A percentile compares a stretch with the other conserved stretches of the same genome.
These are phyloP conservation scores for Yamadazyma endophytica DNA, from an alignment of 805 yeast species.

Conservation along the genomic window DNA sequence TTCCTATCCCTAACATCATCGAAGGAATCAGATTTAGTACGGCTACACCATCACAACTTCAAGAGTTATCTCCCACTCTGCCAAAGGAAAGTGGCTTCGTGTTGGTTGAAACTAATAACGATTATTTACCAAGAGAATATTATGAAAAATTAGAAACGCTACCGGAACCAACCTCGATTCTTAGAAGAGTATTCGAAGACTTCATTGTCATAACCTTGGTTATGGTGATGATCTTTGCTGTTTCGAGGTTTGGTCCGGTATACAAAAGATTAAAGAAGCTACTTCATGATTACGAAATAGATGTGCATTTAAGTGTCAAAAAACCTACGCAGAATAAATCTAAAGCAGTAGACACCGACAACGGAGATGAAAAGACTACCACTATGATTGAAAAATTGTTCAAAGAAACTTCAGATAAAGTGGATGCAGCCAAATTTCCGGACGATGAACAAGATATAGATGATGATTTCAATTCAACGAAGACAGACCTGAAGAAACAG, in stretches of 20 bases:
- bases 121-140: slow-evolving; percentile 5
- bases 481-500: slow-evolving; percentile 1
- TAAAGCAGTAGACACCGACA: slow-evolving; percentile 1
- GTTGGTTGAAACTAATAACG: slow-evolving; percentile 4
- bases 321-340: not conserved
- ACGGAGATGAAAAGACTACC: too few species aligned
- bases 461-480: too few species aligned
- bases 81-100: slow-evolving; percentile 7
- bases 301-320: too few species aligned
- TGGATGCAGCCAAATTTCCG: too few species aligned
- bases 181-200: slow-evolving; percentile 44
- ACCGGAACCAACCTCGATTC: slow-evolving; percentile 10
- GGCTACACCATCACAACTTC: slow-evolving; percentile 2
- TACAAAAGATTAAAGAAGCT: slow-evolving; percentile 6
- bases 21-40: slow-evolving; percentile 33
- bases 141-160: slow-evolving; percentile 1
- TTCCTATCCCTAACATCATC: slow-evolving; percentile 23
- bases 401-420: too few species aligned
- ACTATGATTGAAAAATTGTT: too few species aligned
- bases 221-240: slow-evolving; percentile 27
- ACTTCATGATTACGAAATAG: slow-evolving; percentile 1
- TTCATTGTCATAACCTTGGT: slow-evolving; percentile 41
- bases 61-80: slow-evolving; percentile 6
- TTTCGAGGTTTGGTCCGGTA: slow-evolving; percentile 34
- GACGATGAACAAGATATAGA: too few species aligned